These are phyloP conservation scores for Ascochyta clinopodiicola DNA, from an alignment of 2,329 filamentous ascomycete genomes.

Conservation along the genomic window DNA sequence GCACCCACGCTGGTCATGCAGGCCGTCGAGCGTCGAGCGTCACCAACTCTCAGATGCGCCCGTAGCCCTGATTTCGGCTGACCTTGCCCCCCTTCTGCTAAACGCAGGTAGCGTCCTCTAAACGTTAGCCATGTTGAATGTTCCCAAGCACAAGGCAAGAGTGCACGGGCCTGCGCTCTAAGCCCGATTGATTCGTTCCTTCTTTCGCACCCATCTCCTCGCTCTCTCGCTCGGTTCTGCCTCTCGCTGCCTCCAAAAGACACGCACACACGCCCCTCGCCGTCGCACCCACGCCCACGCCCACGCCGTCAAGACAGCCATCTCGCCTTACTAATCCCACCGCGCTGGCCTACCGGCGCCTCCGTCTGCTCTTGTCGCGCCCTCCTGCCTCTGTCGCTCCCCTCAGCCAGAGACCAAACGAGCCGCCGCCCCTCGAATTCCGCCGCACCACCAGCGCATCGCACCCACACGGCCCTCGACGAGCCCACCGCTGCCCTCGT, in stretches of 20 bases:
- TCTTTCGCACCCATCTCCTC: slow-evolving; percentile 19
- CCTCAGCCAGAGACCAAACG: slow-evolving; percentile 30
- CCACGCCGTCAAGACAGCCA: slow-evolving; percentile 20
- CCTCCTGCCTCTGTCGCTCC: slow-evolving; percentile 35
- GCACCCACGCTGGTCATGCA: slow-evolving; percentile 9
- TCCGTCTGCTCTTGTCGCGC: slow-evolving; percentile 29
- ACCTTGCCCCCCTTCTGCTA: slow-evolving; percentile 23
- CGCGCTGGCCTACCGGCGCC: slow-evolving; percentile 25
- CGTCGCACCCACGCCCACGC: slow-evolving; percentile 20
- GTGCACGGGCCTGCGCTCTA: slow-evolving; percentile 26
- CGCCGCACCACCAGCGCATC: slow-evolving; percentile 36
- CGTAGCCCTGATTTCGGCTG: slow-evolving; percentile 15
- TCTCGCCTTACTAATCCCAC: slow-evolving; percentile 20
- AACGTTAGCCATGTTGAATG: slow-evolving; percentile 13
- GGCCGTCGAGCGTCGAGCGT: background rate
- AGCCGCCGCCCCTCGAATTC: slow-evolving; percentile 32
- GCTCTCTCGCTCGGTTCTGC: slow-evolving; percentile 19
- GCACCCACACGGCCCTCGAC: slow-evolving; percentile 23
- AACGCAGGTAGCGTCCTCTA: slow-evolving; percentile 25
- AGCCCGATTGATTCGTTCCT: slow-evolving; percentile 18
- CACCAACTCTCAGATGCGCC: background rate
- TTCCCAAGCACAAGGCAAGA: slow-evolving; percentile 13
- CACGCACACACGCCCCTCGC: slow-evolving; percentile 20
- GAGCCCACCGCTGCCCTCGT: slow-evolving; percentile 21
- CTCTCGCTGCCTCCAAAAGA: slow-evolving; percentile 28